phyloP scores from a whole-genome alignment of 176 grass and related monocot genomes.

The Thinopyrum elongatum region DNA sequence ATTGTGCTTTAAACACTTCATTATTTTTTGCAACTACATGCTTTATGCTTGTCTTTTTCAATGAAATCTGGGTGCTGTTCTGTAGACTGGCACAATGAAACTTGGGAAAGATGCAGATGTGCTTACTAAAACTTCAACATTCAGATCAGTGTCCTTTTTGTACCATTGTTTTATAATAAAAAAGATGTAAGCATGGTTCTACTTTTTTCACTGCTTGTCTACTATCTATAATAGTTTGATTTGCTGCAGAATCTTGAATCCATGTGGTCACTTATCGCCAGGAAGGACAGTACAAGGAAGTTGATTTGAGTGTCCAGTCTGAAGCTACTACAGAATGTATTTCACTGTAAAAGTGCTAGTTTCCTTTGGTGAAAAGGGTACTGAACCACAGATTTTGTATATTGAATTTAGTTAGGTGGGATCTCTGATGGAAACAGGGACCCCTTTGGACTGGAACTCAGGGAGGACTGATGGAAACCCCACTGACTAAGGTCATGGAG shows the following conservation, averaged over 20 bases:
- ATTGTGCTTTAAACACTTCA: conserved; percentile 4
- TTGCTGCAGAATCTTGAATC: conserved; percentile 76
- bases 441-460: conserved; percentile 64
- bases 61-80: conserved; percentile 2
- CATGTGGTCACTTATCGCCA: conserved; percentile 69
- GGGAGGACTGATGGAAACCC: conserved; percentile 32
- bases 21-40: background rate
- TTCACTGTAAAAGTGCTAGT: conserved; percentile 73
- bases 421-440: conserved; percentile 12
- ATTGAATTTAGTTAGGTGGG: conserved; percentile 92
- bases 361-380: conserved; percentile 60
- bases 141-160: conserved; percentile 73
- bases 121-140: conserved; percentile 71
- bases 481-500: conserved; percentile 29
- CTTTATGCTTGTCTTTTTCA: background rate
- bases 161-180: conserved; percentile 68
- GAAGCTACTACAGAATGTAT: conserved; percentile 57
- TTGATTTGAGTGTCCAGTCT: conserved; percentile 72
- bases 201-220: background rate
- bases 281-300: conserved; percentile 71
- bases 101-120: conserved; percentile 81
- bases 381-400: conserved; percentile 75
- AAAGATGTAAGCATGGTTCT: conserved; percentile 52
- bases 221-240: background rate
- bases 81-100: conserved; percentile 82